Base-by-base conservation (phyloP, 352 stramenopile genomes). In the Globisporangium cylindrosporum region DNA sequence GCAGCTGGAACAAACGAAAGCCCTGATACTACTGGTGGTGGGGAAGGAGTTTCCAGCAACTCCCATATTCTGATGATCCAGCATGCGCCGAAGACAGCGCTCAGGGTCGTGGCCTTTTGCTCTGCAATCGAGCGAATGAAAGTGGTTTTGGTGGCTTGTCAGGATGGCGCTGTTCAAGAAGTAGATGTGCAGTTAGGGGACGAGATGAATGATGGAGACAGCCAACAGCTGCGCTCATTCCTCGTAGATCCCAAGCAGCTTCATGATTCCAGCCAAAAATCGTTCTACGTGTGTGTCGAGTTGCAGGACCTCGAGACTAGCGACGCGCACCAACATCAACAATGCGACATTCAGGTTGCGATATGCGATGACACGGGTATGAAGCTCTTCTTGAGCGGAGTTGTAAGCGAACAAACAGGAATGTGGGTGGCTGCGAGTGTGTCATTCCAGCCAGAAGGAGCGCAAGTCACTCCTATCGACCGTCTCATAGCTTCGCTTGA, bases 401-500 rank as follows among this genome's bases (percentile, higher is more conserved):
- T 62, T 29, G 43, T 61, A 29, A 24, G 46, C 12, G 36, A 5
- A 8, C 55, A 36, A 29, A n/a, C n/a, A 0, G 70, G 58, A 0
- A 12, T 79, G 38, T 90, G 82, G 82, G 59, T 80, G 7, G 60
- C 85, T 25, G 72, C 77, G 55, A 73, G 62, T 27, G 41, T 86
- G 0, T 24, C 24, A 15, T 27, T 67, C 32, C 27, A 49, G 25
- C n/a, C 49, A 14, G 58, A 56, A 0, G 56, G 53, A 7, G 27
- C 25, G 6, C 34, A 38, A 18, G 25, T 74, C 22, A 48, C 43
- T 8, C n/a, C 41, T 8, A n/a, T 68, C 22, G 71, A 76, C 4
- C 14, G 49, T 6, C 48, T 76, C 0, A 4, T 68, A 0, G 15
- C 29, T 6, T 58, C 71, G 22, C 49, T 51, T 9, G 46, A 53